Conservation (phyloP, 768 basidiomycete genomes). For the Tricholoma matsutake region DNA sequence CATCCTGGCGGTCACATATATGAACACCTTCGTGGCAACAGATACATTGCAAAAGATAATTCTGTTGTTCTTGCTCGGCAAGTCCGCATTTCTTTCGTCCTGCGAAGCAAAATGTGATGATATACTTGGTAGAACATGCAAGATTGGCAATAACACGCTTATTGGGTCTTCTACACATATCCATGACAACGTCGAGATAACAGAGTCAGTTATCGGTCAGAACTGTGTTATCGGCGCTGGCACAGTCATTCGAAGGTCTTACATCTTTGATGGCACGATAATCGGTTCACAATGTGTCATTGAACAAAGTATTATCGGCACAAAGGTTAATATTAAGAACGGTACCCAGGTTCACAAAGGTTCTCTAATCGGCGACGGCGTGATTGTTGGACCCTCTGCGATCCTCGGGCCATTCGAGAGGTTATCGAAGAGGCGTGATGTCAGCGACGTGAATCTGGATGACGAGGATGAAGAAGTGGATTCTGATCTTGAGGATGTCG, state of each 20-base stretch:
- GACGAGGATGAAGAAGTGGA: conserved; percentile 41
- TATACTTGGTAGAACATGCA: conserved; percentile 62
- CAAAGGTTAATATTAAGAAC: conserved; percentile 68
- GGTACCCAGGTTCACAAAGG: conserved; percentile 67
- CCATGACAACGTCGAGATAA: conserved; percentile 61
- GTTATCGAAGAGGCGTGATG: conserved; percentile 54
- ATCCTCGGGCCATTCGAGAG: conserved; percentile 66
- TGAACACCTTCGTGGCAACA: conserved; percentile 84
- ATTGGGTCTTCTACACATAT: conserved; percentile 79
- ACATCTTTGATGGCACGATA: conserved; percentile 76
- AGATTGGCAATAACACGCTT: conserved; percentile 76
- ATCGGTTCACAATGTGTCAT: conserved; percentile 73
- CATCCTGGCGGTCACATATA: conserved; percentile 80
- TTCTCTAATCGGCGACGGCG: conserved; percentile 79
- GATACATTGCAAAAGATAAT: conserved; percentile 80
- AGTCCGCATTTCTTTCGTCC: conserved; percentile 15
- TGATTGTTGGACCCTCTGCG: conserved; percentile 73
- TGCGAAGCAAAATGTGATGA: background rate
- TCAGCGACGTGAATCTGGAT: conserved; percentile 29
- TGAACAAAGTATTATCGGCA: conserved; percentile 77
- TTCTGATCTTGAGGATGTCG: conserved; percentile 67
- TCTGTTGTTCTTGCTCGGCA: conserved; percentile 84
- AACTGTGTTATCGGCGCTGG: conserved; percentile 71
- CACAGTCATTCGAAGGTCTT: conserved; percentile 68
- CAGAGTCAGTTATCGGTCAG: conserved; percentile 74